Evolutionary conservation across 768 basidiomycete species (phyloP), one percentile per base, ranked within the genome.

Genomic region (Amanita exitialis): DNA sequence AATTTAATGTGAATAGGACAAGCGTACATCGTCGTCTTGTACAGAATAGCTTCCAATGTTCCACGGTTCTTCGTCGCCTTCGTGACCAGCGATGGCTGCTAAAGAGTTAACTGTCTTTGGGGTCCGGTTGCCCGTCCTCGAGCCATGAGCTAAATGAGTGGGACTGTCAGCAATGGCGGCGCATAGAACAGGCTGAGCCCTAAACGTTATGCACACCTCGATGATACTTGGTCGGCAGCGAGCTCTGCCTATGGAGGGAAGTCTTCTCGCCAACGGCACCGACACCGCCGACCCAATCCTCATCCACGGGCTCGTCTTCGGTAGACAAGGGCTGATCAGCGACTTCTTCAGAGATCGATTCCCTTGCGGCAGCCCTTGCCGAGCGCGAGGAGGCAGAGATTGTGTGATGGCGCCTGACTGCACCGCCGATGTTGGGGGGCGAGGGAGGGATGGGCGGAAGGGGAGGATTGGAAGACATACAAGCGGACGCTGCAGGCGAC

Each of bases 31-130:
- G 28, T 86, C 86, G 47, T 82, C 83, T 53, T 79, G 71, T 10
- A 65, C 70, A 68, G 62, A 77, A 67, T 66, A 72, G 30, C 73
- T 76, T 36, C 80, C 79, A 38, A 74, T 69, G 63, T 88, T 86
- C 90, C 90, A 92, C 51, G 88, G 85, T 56, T 90, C 89, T 62
- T 92, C 89, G 54, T 90, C 89, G 57, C 83, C 87, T 58, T 92
- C 89, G 59, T 88, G 84, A 37, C 87, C 88, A 47, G 86, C 81
- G 65, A 92, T 91, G 49, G 86, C 86, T 32, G 85, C 78, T 48
- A 92, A 78, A 64, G 86, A 90, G 60, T 90, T 90, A 66, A 90
- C 70, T 20, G 79, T 77, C 53, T 86, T 81, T 30, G 85, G 83
- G 21, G 86, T 84, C 55, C 75, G 62, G 58, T 69, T 83, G 23